Evolutionary conservation across 768 basidiomycete genomes (phyloP).

Genomic region (Suillus americanus): DNA sequence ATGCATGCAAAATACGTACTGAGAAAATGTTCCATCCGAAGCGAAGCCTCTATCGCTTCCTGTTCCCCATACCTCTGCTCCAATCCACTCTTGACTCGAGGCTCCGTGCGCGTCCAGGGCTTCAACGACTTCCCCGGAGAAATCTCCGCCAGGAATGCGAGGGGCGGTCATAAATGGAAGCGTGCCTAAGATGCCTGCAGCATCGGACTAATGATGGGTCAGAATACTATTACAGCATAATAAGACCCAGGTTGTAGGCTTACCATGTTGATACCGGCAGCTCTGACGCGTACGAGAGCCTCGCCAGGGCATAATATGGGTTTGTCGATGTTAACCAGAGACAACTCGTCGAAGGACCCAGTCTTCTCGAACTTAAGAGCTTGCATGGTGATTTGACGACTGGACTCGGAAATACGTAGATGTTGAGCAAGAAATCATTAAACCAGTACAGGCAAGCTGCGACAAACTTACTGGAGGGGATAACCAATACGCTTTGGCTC

Average conservation of each 20-base stretch:
- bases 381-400: constrained; percentile 22
- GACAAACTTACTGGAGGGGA: not conserved
- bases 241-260: constrained; percentile 5
- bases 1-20: constrained; percentile 18
- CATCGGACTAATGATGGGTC: constrained; percentile 26
- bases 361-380: constrained; percentile 32
- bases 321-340: constrained; percentile 21
- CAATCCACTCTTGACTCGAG: constrained; percentile 22
- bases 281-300: constrained; percentile 30
- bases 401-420: not conserved
- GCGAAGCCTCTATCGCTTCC: constrained; percentile 32
- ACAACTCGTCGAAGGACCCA: constrained; percentile 30
- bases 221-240: not conserved
- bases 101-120: constrained; percentile 26
- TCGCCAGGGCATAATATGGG: constrained; percentile 29
- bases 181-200: constrained; percentile 25
- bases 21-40: constrained; percentile 34
- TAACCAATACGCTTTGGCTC: not conserved
- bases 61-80: constrained; percentile 34
- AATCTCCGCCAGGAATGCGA: constrained; percentile 29
- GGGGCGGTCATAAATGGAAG: constrained; percentile 29
- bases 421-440: not conserved
- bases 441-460: no score
- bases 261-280: constrained; percentile 34
- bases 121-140: constrained; percentile 35